Conservation (phyloP, 169 alveolate species). For the Pseudocohnilembus persalinus region DNA sequence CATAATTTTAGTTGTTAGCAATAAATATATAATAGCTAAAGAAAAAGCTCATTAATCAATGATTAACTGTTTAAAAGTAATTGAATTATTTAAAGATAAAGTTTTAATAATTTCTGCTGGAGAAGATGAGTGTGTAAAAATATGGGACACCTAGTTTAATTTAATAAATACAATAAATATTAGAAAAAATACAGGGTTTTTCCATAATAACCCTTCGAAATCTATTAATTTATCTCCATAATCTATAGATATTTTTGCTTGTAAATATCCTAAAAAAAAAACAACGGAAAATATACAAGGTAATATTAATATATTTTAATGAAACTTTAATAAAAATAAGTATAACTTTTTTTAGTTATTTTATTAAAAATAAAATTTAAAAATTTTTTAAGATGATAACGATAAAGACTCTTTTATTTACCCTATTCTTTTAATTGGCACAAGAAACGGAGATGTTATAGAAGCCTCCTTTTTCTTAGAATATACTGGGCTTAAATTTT, state of each 20-base stretch:
- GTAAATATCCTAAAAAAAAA: constrained; percentile 62
- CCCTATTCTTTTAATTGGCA: constrained; percentile 55
- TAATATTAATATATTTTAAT: too few relatives aligned
- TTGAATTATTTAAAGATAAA: constrained; percentile 44
- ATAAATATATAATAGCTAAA: constrained; percentile 28
- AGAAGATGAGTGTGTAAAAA: constrained; percentile 79
- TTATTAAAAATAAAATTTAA: too few relatives aligned
- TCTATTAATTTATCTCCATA: constrained; percentile 38
- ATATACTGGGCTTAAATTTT: constrained; percentile 44
- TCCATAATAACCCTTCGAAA: constrained; percentile 10
- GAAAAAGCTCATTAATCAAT: constrained; percentile 72
- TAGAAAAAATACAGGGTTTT: constrained; percentile 25
- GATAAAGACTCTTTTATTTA: constrained; percentile 12
- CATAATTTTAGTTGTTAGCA: constrained; percentile 66
- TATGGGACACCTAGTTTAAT: constrained; percentile 79
- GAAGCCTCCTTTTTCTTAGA: constrained; percentile 51
- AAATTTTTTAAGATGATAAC: constrained; percentile 5
- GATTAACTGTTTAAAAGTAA: constrained; percentile 71
- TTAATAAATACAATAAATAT: constrained; percentile 41
- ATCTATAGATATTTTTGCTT: constrained; percentile 70
- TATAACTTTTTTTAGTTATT: background rate
- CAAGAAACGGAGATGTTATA: constrained; percentile 67
- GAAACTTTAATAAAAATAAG: too few relatives aligned
- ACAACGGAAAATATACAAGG: constrained; percentile 11
- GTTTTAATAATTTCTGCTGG: constrained; percentile 72